phyloP scores from a whole-genome alignment of 768 basidiomycete species.

The Kondoa subrosea region DNA sequence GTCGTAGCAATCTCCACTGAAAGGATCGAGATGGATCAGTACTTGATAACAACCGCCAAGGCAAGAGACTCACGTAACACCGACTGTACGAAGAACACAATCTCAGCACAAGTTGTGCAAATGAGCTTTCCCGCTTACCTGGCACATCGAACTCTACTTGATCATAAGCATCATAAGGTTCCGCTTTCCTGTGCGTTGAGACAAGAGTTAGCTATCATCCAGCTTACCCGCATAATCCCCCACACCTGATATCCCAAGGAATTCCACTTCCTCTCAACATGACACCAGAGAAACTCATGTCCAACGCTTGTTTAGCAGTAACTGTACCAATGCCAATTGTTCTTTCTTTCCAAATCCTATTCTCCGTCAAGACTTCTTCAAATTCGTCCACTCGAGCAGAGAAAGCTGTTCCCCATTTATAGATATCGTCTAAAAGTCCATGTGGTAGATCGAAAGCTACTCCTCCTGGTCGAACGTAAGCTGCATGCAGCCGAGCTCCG shows the following conservation, averaged over 20 bases:
- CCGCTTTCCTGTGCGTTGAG: no score
- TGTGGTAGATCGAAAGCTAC: conserved; percentile 96
- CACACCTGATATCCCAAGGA: conserved; percentile 83
- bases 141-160: conserved; percentile 96
- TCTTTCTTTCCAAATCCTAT: conserved; percentile 94
- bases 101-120: no score
- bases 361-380: conserved; percentile 92
- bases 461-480: conserved; percentile 94
- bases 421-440: conserved; percentile 95
- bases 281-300: conserved; percentile 87
- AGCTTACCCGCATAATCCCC: no score
- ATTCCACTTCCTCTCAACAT: conserved; percentile 90
- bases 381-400: conserved; percentile 79
- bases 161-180: conserved; percentile 91
- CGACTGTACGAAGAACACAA: no score
- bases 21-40: no score
- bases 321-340: conserved; percentile 80
- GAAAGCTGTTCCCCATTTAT: conserved; percentile 95
- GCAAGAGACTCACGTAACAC: conserved; percentile 43
- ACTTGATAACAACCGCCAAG: background rate
- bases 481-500: conserved; percentile 87
- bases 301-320: conserved; percentile 76
- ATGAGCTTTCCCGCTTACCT: background rate
- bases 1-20: conserved; percentile 79
- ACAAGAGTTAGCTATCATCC: no score